Conservation (phyloP, 768 basidiomycete genomes). For the Astraeus odoratus region DNA sequence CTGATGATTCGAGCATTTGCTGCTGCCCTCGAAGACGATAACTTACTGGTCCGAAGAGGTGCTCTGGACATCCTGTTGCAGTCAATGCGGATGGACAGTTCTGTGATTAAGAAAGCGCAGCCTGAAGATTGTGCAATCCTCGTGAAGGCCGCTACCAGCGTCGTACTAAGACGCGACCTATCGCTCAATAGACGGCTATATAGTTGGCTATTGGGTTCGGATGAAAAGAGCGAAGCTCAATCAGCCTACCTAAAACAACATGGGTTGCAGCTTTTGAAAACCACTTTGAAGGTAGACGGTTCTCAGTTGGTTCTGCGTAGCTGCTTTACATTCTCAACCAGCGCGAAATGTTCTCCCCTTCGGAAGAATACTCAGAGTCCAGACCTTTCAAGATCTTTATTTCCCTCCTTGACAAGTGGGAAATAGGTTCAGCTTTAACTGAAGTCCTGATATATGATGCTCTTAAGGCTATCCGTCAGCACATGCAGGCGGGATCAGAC, state of each 20-base stretch:
- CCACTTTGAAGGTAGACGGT: slow-evolving; percentile 57
- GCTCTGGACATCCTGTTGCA: slow-evolving; percentile 81
- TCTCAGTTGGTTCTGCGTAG: not conserved
- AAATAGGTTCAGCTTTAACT: slow-evolving; percentile 79
- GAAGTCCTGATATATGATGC: slow-evolving; percentile 74
- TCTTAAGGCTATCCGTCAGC: slow-evolving; percentile 60
- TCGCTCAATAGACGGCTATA: slow-evolving; percentile 90
- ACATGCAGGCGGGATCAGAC: slow-evolving; percentile 47
- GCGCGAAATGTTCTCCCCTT: slow-evolving; percentile 73
- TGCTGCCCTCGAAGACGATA: slow-evolving; percentile 88
- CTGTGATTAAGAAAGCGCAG: slow-evolving; percentile 61
- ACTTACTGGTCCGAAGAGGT: slow-evolving; percentile 81
- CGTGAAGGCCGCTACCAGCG: slow-evolving; percentile 79
- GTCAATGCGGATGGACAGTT: slow-evolving; percentile 66
- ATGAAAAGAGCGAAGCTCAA: slow-evolving; percentile 72
- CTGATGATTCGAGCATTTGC: slow-evolving; percentile 92
- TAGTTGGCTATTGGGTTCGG: slow-evolving; percentile 85
- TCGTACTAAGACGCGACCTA: slow-evolving; percentile 88
- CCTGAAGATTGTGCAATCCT: slow-evolving; percentile 72
- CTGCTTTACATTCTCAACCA: slow-evolving; percentile 25
- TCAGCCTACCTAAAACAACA: slow-evolving; percentile 61
- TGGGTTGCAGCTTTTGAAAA: slow-evolving; percentile 62
- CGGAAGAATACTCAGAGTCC: slow-evolving; percentile 67
- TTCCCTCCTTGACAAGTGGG: slow-evolving; percentile 94
- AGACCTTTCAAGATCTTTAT: slow-evolving; percentile 95